Conservation (phyloP, 495 filamentous ascomycete species). For the Penicillium coffeae region DNA sequence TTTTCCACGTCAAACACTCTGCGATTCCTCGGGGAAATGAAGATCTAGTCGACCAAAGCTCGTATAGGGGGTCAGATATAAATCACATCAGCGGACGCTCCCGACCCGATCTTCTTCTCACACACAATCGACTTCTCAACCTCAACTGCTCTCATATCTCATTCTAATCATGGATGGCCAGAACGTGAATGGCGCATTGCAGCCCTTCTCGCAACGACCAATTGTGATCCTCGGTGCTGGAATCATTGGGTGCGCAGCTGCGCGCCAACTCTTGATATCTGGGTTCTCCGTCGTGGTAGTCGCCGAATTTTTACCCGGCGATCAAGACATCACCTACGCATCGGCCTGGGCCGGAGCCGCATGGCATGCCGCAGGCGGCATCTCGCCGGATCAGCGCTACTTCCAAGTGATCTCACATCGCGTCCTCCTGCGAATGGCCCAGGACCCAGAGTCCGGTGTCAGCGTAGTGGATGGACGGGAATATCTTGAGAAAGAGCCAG, state of each 20-base stretch:
- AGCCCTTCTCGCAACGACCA: slow-evolving; percentile 37
- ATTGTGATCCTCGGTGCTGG: slow-evolving; percentile 41
- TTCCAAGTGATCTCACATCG: slow-evolving; percentile 39
- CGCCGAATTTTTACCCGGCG: slow-evolving; percentile 41
- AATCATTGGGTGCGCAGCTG: slow-evolving; percentile 43
- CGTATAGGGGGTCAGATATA: too few relatives aligned
- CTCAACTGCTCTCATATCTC: neutral
- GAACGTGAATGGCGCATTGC: neutral
- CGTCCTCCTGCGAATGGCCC: slow-evolving; percentile 36
- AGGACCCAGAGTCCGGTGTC: slow-evolving; percentile 35
- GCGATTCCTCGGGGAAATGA: neutral
- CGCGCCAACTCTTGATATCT: slow-evolving; percentile 33
- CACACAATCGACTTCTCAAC: neutral
- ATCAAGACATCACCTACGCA: slow-evolving; percentile 40
- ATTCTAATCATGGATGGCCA: slow-evolving; percentile 20
- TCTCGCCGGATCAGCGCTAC: slow-evolving; percentile 37
- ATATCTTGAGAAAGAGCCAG: slow-evolving; percentile 36
- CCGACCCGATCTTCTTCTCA: neutral
- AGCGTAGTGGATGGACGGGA: slow-evolving; percentile 36
- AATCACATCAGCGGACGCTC: neutral
- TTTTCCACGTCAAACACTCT: neutral
- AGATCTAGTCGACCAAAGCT: neutral
- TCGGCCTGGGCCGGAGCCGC: slow-evolving; percentile 46
- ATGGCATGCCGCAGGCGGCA: slow-evolving; percentile 42
- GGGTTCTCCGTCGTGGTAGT: slow-evolving; percentile 39